Percentiles rank a stretch among this genome's conserved stretches.
Conservation (phyloP, 192 early-diverging fungal genomes). For the Gaertneriomyces sp. region DNA sequence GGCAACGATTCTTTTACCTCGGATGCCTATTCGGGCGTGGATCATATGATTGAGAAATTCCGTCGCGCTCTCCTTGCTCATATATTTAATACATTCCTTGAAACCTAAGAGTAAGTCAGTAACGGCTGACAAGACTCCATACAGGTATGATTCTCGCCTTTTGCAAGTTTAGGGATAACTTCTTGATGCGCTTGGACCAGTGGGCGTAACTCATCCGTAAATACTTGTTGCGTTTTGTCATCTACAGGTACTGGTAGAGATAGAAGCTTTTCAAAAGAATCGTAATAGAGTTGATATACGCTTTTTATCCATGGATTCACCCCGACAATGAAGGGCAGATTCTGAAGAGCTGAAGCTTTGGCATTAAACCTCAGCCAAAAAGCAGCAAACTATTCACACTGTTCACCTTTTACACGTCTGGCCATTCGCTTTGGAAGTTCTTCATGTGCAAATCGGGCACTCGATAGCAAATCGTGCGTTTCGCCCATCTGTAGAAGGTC, state of each 20-base stretch:
- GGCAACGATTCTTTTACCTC: slow-evolving; percentile 36
- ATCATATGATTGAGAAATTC: slow-evolving; percentile 85
- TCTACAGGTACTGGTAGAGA: slow-evolving; percentile 60
- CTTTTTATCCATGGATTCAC: slow-evolving; percentile 88
- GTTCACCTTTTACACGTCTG: slow-evolving; percentile 64
- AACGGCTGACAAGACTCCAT: neutral
- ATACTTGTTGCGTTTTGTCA: slow-evolving; percentile 57
- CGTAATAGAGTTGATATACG: slow-evolving; percentile 67
- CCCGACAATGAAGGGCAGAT: slow-evolving; percentile 92
- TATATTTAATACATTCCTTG: slow-evolving; percentile 85
- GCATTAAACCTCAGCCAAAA: neutral
- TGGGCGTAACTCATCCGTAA: slow-evolving; percentile 65
- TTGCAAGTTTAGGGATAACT: slow-evolving; percentile 86
- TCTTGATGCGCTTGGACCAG: slow-evolving; percentile 75
- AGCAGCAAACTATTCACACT: neutral
- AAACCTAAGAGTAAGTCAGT: slow-evolving; percentile 54
- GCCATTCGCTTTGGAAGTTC: slow-evolving; percentile 91
- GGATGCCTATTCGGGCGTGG: slow-evolving; percentile 82
- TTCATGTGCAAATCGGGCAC: slow-evolving; percentile 36
- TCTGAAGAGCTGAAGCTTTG: slow-evolving; percentile 64
- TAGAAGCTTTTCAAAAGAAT: slow-evolving; percentile 67
- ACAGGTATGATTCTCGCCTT: slow-evolving; percentile 45
- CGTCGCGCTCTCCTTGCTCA: slow-evolving; percentile 63
- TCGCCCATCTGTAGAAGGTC: slow-evolving; percentile 74
- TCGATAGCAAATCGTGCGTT: slow-evolving; percentile 41